phyloP scores from a whole-genome alignment of 495 filamentous ascomycete species.

The Aspergillus hancockii region DNA sequence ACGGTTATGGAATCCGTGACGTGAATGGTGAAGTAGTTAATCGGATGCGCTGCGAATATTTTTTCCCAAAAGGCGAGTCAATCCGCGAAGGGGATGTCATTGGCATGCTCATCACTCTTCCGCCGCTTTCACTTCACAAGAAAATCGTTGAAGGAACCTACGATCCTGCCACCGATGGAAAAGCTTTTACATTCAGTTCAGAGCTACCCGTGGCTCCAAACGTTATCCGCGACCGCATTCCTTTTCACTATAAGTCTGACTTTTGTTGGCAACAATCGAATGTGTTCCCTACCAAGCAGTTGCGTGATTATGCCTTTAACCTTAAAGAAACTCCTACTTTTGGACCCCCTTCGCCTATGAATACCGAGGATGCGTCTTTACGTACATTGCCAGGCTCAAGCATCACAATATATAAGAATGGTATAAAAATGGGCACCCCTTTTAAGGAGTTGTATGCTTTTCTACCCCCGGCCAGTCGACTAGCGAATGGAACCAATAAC shows the following conservation, averaged over 20 bases:
- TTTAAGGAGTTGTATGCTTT: slow-evolving; percentile 91
- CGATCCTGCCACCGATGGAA: slow-evolving; percentile 73
- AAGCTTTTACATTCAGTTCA: slow-evolving; percentile 19
- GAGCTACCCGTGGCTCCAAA: slow-evolving; percentile 50
- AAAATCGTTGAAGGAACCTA: slow-evolving; percentile 86
- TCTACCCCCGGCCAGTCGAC: slow-evolving; percentile 82
- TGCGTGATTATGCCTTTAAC: slow-evolving; percentile 68
- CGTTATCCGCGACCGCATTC: slow-evolving; percentile 90
- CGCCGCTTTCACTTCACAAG: slow-evolving; percentile 78
- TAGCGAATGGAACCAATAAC: slow-evolving; percentile 55
- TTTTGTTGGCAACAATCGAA: slow-evolving; percentile 96
- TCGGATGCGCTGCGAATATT: slow-evolving; percentile 86
- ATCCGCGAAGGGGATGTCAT: slow-evolving; percentile 88
- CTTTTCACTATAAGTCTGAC: slow-evolving; percentile 88
- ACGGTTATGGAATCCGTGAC: slow-evolving; percentile 93
- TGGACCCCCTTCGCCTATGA: slow-evolving; percentile 58
- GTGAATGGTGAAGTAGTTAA: slow-evolving; percentile 87
- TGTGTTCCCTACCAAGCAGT: slow-evolving; percentile 82
- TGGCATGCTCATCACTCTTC: slow-evolving; percentile 88
- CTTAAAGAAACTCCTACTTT: slow-evolving; percentile 49
- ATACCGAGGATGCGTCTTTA: slow-evolving; percentile 68
- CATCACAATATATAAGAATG: slow-evolving; percentile 92
- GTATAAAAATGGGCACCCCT: slow-evolving; percentile 77
- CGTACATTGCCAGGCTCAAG: slow-evolving; percentile 83
- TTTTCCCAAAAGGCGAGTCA: slow-evolving; percentile 72